These are phyloP conservation scores for Herpetomonas tarakana DNA, from an alignment of 208 protist genomes.

Conservation along the genomic window DNA sequence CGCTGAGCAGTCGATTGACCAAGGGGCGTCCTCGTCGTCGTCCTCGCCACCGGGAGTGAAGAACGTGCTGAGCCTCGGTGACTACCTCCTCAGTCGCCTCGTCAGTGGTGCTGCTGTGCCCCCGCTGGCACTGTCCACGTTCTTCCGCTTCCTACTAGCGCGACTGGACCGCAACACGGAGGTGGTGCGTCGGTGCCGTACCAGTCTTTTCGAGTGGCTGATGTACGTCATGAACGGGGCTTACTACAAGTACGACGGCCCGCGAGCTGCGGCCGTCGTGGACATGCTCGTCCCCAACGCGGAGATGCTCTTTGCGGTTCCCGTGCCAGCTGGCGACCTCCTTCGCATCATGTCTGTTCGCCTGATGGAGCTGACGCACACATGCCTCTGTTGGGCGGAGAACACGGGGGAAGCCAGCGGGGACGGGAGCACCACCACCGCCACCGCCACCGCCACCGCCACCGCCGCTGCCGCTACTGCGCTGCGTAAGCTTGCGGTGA, in stretches of 20 bases:
- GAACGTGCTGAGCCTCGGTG: slow-evolving; percentile 43
- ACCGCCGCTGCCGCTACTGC: not conserved
- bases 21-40: slow-evolving; percentile 2
- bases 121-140: slow-evolving; percentile 26
- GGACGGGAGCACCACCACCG: not conserved
- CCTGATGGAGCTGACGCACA: slow-evolving; percentile 40
- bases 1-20: slow-evolving; percentile 29
- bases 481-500: not conserved
- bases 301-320: slow-evolving; percentile 38
- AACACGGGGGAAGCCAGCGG: not conserved
- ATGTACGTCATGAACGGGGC: slow-evolving; percentile 39
- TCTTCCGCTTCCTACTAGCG: slow-evolving; percentile 35
- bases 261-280: slow-evolving; percentile 27
- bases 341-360: slow-evolving; percentile 31
- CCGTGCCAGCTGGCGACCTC: slow-evolving; percentile 42
- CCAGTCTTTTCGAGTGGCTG: slow-evolving; percentile 62
- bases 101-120: slow-evolving; percentile 51
- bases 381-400: not conserved
- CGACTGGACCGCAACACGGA: slow-evolving; percentile 22
- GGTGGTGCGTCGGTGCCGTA: slow-evolving; percentile 22
- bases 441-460: too few species aligned
- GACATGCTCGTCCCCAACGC: slow-evolving; percentile 38
- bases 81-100: slow-evolving; percentile 59
- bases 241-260: slow-evolving; percentile 33
- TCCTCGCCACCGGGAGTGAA: slow-evolving; percentile 15